These are phyloP conservation scores for Penicillium sp. DNA, from an alignment of 2,329 filamentous ascomycete genomes.

Conservation along the genomic window DNA sequence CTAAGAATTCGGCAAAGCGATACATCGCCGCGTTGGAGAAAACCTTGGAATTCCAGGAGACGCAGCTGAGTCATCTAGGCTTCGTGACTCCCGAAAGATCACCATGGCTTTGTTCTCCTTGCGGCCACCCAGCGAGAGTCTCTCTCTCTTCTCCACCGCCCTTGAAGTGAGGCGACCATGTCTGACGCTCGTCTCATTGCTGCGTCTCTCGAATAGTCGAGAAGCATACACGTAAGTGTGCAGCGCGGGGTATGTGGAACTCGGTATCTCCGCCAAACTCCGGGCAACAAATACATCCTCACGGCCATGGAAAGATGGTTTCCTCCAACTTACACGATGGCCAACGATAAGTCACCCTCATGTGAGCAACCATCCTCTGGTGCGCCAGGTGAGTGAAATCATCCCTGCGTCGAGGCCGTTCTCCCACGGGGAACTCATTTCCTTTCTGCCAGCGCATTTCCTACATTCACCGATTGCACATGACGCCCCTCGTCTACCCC, in stretches of 20 bases:
- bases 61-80: slow-evolving; percentile 7
- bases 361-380: not conserved
- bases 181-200: too few relatives aligned
- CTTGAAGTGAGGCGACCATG: not conserved
- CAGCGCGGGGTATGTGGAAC: not conserved
- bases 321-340: slow-evolving; percentile 9
- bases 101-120: too few relatives aligned
- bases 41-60: slow-evolving; percentile 1
- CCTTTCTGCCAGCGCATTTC: slow-evolving; percentile 13
- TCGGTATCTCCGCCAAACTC: slow-evolving; percentile 19
- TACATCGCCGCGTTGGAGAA: slow-evolving; percentile 6
- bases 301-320: too few relatives aligned
- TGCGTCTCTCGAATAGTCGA: too few relatives aligned
- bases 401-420: too few relatives aligned
- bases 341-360: not conserved
- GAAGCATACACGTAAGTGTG: too few relatives aligned
- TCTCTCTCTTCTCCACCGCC: not conserved
- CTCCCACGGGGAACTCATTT: slow-evolving; percentile 3
- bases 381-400: not conserved
- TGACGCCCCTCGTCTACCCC: slow-evolving; percentile 24
- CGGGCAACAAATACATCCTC: slow-evolving; percentile 4
- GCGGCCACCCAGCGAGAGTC: too few relatives aligned
- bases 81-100: too few relatives aligned
- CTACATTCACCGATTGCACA: slow-evolving; percentile 8
- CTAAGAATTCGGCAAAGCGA: too few relatives aligned